A percentile compares a stretch with the other conserved stretches of the same genome.
Conservation (phyloP, 2,329 filamentous ascomycete genomes). For the Zymoseptoria passerinii region DNA sequence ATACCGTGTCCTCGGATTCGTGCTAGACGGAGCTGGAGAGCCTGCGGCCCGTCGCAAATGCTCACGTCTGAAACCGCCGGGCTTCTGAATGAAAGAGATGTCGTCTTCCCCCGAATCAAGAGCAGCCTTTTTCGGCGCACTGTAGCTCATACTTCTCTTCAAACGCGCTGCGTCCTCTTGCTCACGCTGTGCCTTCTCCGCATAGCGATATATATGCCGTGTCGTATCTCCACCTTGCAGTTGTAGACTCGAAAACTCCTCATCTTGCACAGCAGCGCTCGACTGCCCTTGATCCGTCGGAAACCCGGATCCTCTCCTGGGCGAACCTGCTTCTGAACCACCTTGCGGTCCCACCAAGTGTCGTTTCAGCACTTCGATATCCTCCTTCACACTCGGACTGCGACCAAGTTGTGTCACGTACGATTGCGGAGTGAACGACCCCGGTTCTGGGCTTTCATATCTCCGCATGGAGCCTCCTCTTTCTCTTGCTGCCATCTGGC, state of each 20-base stretch:
- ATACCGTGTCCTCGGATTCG: conserved; percentile 24
- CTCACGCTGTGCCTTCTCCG: conserved; percentile 75
- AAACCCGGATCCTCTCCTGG: conserved; percentile 16
- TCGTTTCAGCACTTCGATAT: conserved; percentile 82
- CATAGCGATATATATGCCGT: conserved; percentile 92
- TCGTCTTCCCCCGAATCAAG: conserved; percentile 68
- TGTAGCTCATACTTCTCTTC: conserved; percentile 82
- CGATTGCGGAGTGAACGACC: conserved; percentile 69
- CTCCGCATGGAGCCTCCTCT: conserved; percentile 43
- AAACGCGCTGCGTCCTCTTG: conserved; percentile 54
- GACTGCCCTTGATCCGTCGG: conserved; percentile 24
- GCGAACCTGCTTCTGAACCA: conserved; percentile 28
- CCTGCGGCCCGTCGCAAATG: conserved; percentile 70
- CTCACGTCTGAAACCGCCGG: conserved; percentile 87
- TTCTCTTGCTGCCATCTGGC: conserved; percentile 43
- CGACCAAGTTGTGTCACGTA: conserved; percentile 35
- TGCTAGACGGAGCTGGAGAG: conserved; percentile 41
- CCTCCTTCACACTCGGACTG: conserved; percentile 62
- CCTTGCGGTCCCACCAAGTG: conserved; percentile 70
- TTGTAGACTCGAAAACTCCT: conserved; percentile 87
- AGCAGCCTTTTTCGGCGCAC: conserved; percentile 64
- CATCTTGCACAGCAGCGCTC: conserved; percentile 44
- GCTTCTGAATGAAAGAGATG: conserved; percentile 84
- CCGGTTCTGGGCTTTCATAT: conserved; percentile 47
- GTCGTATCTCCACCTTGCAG: conserved; percentile 94